These are phyloP conservation scores for Phytophthora brassicae DNA, from an alignment of 352 stramenopile genomes.

Conservation along the genomic window DNA sequence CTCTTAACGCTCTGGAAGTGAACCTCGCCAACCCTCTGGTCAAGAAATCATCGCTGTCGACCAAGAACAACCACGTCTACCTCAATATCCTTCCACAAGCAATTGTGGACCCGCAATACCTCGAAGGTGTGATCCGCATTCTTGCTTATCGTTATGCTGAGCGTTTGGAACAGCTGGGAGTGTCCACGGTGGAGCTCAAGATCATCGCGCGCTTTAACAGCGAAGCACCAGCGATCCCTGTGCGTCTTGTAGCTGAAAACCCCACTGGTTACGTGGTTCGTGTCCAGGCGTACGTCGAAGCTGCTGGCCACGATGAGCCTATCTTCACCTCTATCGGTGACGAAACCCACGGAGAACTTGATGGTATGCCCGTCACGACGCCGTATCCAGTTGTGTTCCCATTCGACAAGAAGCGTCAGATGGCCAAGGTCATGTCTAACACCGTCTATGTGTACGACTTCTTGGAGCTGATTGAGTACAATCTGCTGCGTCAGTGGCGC, in stretches of 20 bases:
- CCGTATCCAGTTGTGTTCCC: constrained; percentile 97
- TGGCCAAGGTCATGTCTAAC: constrained; percentile 94
- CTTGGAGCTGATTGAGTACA: constrained; percentile 97
- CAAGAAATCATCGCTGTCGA: constrained; percentile 65
- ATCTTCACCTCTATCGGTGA: constrained; percentile 92
- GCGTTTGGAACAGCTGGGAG: constrained; percentile 90
- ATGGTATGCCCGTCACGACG: constrained; percentile 93
- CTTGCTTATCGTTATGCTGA: constrained; percentile 87
- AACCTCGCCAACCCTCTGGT: constrained; percentile 92
- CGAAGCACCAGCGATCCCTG: constrained; percentile 93
- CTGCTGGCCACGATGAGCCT: constrained; percentile 71
- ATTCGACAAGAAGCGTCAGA: constrained; percentile 94
- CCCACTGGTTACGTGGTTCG: constrained; percentile 99
- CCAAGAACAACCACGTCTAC: constrained; percentile 99
- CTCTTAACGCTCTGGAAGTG: constrained; percentile 97
- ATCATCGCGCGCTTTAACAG: constrained; percentile 93
- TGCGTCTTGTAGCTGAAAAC: constrained; percentile 96
- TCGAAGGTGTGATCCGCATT: constrained; percentile 96
- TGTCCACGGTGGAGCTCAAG: constrained; percentile 97
- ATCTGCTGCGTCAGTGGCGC: constrained; percentile 94
- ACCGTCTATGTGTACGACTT: constrained; percentile 99
- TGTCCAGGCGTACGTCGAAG: constrained; percentile 99
- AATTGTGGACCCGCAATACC: constrained; percentile 93
- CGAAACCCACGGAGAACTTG: constrained; percentile 90
- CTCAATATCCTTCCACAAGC: constrained; percentile 97